Evolutionary conservation across 2,329 filamentous ascomycete genomes (phyloP), one percentile per base, ranked within the genome.

Genomic region (Eurotiales sp.): DNA sequence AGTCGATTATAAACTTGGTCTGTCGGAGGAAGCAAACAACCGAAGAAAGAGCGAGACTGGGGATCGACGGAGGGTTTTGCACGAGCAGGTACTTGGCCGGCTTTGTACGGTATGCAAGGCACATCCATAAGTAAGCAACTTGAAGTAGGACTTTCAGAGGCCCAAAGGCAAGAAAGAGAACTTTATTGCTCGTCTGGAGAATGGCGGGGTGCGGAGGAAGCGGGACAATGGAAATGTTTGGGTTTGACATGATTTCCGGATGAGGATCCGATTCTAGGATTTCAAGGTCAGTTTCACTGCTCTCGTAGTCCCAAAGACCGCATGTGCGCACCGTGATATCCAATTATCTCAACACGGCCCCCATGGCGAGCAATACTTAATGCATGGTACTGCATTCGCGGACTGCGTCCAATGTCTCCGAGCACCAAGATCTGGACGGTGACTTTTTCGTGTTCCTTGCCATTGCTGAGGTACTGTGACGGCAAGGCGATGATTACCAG

Each of bases 381-480:
- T 17, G 92, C 92, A 79, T 99, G 93, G 63, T 99, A 97, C 66
- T 97, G 91, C 92, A 99, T 99, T 51, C 93, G 89, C 45, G 93
- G 93, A 66, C 92, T 97, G 41, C 91, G 84, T 34, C 93, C 93
- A 67, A 99, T 91, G 65, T 99, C 93, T 40, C 93, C 93, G 23
- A 99, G 80, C 15, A 99, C 93, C 14, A 99, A 79, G 47, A 99
- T 83, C 69, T 96, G 90, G 39, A 92, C 80, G 0, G 77, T 79
- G 30, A 74, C 71, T 52, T 77, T 52, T 5, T n/a, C n/a, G n/a
- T n/a, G n/a, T n/a, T 51, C 55, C n/a, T 53, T 36, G 15, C 51
- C 58, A 55, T 49, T 61, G 58, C 48, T 39, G 42, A 55, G 55
- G 30, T 81, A 82, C 57, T 74, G 72, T 19, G 75, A 74, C 1